Percentiles rank a stretch among this genome's conserved stretches.
phyloP scores from a whole-genome alignment of 176 grass and related monocot genomes.

The Oryza longistaminata region DNA sequence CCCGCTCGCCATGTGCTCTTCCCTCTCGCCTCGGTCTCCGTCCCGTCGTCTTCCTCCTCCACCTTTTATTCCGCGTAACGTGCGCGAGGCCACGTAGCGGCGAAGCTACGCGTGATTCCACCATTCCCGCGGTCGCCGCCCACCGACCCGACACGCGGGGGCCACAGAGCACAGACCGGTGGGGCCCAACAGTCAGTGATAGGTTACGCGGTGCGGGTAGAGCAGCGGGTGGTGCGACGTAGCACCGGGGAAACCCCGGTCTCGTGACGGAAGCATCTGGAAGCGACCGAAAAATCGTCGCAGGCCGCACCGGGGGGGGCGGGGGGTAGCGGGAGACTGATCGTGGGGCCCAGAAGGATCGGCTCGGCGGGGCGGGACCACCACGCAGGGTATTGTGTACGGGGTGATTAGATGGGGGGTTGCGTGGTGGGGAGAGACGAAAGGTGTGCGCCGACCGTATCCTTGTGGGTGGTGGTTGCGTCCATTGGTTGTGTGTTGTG shows the following conservation, averaged over 20 bases:
- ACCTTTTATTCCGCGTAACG: slow-evolving; percentile 27
- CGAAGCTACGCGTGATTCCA: not conserved
- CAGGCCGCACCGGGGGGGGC: not conserved
- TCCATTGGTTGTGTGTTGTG: not conserved
- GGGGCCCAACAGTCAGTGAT: not conserved
- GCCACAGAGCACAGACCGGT: not conserved
- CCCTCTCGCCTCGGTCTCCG: not conserved
- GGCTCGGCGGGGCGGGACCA: not conserved
- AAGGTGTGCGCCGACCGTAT: not conserved
- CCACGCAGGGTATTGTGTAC: no score
- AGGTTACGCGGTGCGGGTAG: not conserved
- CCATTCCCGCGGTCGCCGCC: rapidly evolving
- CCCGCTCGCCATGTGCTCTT: slow-evolving; percentile 12
- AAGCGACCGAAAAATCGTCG: not conserved
- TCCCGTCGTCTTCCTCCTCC: no score
- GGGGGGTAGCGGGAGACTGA: not conserved
- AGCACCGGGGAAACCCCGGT: no score
- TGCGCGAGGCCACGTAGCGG: not conserved
- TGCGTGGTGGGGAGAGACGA: not conserved
- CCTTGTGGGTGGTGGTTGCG: not conserved
- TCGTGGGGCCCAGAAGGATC: not conserved
- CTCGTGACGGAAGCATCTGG: slow-evolving; percentile 24
- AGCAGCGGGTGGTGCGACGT: not conserved
- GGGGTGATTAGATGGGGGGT: not conserved
- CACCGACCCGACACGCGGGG: not conserved